Evolutionary conservation across 306 rosid genomes (phyloP).

Genomic region (Luffa acutangula): DNA sequence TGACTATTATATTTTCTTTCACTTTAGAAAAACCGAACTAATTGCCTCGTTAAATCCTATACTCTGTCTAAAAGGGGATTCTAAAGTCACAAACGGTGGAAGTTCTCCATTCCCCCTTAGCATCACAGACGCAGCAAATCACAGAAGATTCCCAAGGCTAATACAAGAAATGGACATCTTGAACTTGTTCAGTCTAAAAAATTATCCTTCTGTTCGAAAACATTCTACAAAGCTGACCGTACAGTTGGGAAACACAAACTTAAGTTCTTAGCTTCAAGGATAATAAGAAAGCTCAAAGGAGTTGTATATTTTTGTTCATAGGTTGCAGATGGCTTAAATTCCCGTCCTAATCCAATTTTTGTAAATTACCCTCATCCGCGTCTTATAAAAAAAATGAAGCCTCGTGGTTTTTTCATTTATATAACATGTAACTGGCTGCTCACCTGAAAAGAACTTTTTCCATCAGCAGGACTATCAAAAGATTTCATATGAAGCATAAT

Average conservation of each 20-base stretch:
- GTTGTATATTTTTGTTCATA: not conserved
- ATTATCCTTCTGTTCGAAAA: not conserved
- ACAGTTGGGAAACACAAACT: not conserved
- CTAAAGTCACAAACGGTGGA: not conserved
- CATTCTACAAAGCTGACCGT: not conserved
- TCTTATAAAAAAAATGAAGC: not conserved
- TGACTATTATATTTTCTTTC: not conserved
- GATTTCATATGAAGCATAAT: conserved; percentile 95
- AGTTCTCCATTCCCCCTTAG: not conserved
- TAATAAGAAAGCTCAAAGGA: not conserved
- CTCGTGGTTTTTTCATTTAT: not conserved
- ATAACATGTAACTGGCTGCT: not conserved
- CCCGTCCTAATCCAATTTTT: not conserved
- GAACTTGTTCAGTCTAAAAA: not conserved
- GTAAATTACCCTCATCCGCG: not conserved
- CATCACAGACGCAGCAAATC: not conserved
- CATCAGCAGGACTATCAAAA: conserved; percentile 95
- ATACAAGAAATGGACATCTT: not conserved
- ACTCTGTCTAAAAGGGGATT: not conserved
- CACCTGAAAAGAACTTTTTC: conserved; percentile 96
- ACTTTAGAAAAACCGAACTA: not conserved
- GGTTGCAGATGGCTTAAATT: not conserved
- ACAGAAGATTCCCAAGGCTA: not conserved
- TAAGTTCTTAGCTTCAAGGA: not conserved
- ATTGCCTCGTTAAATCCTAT: not conserved